These are phyloP conservation scores for Psilocybe sp. DNA, from an alignment of 768 basidiomycete species.

Conservation along the genomic window DNA sequence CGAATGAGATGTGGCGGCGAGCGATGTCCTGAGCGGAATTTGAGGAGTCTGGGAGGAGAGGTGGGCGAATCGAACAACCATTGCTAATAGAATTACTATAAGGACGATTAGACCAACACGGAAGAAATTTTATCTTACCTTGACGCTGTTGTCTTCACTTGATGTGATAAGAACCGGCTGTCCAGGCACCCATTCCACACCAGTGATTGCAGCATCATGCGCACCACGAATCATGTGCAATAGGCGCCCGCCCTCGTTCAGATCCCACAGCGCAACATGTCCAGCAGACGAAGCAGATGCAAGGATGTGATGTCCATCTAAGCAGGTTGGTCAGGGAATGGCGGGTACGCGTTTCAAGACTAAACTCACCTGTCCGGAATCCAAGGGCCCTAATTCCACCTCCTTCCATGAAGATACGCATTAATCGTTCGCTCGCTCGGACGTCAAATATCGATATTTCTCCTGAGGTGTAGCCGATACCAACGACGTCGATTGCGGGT, in stretches of 20 bases:
- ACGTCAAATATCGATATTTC: constrained; percentile 89
- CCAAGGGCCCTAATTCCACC: constrained; percentile 72
- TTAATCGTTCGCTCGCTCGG: constrained; percentile 82
- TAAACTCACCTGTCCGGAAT: constrained; percentile 77
- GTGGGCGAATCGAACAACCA: constrained; percentile 96
- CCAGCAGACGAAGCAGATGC: constrained; percentile 86
- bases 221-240: constrained; percentile 86
- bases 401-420: constrained; percentile 90
- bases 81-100: constrained; percentile 57
- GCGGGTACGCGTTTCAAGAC: not conserved
- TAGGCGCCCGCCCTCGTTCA: constrained; percentile 77
- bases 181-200: constrained; percentile 89
- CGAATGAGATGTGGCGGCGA: constrained; percentile 88
- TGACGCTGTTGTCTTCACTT: constrained; percentile 93
- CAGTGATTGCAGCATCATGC: constrained; percentile 81
- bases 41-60: constrained; percentile 80
- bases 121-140: constrained; percentile 45
- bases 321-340: constrained; percentile 4
- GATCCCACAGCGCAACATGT: constrained; percentile 91
- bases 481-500: constrained; percentile 94
- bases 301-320: constrained; percentile 86
- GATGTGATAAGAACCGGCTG: constrained; percentile 90
- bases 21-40: constrained; percentile 91
- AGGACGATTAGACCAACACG: not conserved
- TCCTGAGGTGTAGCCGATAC: constrained; percentile 87